phyloP scores from a whole-genome alignment of 2,329 filamentous ascomycete species.

The Botrytis cinerea region DNA sequence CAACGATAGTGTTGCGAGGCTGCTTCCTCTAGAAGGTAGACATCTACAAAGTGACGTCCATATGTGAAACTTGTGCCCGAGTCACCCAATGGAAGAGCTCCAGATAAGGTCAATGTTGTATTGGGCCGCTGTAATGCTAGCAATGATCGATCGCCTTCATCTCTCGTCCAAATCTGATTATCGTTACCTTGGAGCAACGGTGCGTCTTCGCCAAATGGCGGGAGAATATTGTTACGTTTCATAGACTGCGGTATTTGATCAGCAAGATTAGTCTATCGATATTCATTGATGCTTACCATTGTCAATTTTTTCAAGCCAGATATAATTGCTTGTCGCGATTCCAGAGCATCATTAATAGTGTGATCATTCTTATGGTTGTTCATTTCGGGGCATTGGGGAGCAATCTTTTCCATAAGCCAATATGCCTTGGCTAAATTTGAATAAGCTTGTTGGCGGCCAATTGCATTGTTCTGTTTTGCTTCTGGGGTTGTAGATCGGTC shows the following conservation, averaged over 20 bases:
- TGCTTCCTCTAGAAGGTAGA: constrained; percentile 71
- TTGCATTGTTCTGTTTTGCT: constrained; percentile 54
- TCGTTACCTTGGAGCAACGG: constrained; percentile 77
- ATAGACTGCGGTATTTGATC: constrained; percentile 57
- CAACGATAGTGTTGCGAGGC: constrained; percentile 69
- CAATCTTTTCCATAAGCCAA: constrained; percentile 69
- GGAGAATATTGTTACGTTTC: constrained; percentile 78
- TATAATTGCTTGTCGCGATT: constrained; percentile 55
- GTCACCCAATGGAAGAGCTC: constrained; percentile 77
- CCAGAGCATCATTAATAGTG: constrained; percentile 46
- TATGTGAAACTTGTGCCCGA: constrained; percentile 74
- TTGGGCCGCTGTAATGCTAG: constrained; percentile 35
- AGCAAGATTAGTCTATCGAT: neutral
- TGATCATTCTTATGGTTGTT: constrained; percentile 30
- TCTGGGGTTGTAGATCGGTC: constrained; percentile 59
- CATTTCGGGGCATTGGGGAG: constrained; percentile 38
- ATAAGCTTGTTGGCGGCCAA: constrained; percentile 72
- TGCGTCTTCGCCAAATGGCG: constrained; percentile 61
- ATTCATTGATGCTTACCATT: constrained; percentile 43
- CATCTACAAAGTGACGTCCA: constrained; percentile 73
- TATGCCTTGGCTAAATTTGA: constrained; percentile 82
- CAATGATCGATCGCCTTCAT: constrained; percentile 46
- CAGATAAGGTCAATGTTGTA: constrained; percentile 51
- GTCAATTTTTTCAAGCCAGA: constrained; percentile 72
- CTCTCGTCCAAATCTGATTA: constrained; percentile 78